A percentile compares a stretch with the other conserved stretches of the same genome.
These are phyloP conservation scores for Beauveria caledonica DNA, from an alignment of 2,329 filamentous ascomycete genomes.

Conservation along the genomic window DNA sequence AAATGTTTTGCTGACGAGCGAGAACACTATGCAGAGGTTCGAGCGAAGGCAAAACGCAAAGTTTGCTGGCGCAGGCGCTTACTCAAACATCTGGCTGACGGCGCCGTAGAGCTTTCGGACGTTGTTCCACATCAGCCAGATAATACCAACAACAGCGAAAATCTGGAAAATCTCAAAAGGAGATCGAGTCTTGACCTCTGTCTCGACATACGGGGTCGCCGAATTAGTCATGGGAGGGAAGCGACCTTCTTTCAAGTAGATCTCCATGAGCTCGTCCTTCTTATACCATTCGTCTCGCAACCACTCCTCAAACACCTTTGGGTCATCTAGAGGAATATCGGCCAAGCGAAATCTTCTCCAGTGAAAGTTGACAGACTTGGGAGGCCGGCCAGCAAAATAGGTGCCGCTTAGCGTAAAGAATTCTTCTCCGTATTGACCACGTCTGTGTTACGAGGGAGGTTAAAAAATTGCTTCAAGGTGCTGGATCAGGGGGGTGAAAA, in stretches of 20 bases:
- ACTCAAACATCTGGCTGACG: conserved; percentile 2
- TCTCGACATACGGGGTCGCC: conserved; percentile 45
- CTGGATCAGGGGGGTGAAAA: too few species aligned
- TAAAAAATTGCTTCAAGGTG: not conserved
- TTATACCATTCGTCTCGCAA: conserved; percentile 80
- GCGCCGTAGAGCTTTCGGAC: conserved; percentile 20
- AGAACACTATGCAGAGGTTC: not conserved
- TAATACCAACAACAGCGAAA: conserved; percentile 40
- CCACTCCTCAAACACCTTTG: conserved; percentile 74
- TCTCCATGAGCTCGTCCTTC: conserved; percentile 82
- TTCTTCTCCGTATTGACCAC: conserved; percentile 79
- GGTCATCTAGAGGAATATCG: conserved; percentile 71
- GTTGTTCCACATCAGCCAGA: conserved; percentile 34
- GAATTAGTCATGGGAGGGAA: conserved; percentile 63
- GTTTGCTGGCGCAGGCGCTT: not conserved
- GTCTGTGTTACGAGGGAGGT: conserved; percentile 36
- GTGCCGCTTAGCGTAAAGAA: conserved; percentile 81
- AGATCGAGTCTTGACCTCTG: conserved; percentile 45
- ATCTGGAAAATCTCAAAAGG: conserved; percentile 49
- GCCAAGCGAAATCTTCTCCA: conserved; percentile 79
- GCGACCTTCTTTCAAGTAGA: conserved; percentile 66
- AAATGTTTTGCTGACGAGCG: not conserved
- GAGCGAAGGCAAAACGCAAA: not conserved
- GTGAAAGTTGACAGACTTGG: conserved; percentile 93
- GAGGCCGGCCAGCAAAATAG: conserved; percentile 80